Base-by-base conservation (phyloP, 345 rosid species). In the Aquilaria sinensis region DNA sequence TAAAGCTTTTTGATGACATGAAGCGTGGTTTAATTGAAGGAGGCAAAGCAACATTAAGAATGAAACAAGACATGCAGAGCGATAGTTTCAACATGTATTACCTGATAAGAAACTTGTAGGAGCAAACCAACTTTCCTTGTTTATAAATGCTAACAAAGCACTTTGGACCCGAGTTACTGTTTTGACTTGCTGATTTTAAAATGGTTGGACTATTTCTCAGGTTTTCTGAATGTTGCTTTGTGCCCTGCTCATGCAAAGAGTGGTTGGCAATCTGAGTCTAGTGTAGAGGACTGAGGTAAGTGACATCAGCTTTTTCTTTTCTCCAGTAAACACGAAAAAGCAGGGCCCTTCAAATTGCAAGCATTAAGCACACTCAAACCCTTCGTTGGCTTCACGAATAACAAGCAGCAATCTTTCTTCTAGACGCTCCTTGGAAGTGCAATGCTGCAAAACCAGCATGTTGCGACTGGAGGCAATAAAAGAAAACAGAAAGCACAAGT, bases 11-110 rank as follows among this genome's bases (percentile, higher is more conserved):
- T 83, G 96, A 91, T 61, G 97, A 95, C 68, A 91, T 86, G 97
- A 83, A 73, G 76, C 73, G 73, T 56, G 97, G 97, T 51, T 51
- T 81, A 80, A 80, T 91, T 62, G 96, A 83, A 65, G 97, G 91
- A 81, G 99, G 96, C 31, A 87, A 91, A 70, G 97, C 99, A 34
- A 91, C 99, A 50, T 81, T 91, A 32, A 79, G 96, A 74, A 91
- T 95, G 99, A 95, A 88, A 78, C 99, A 95, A 65, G 99, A 95
- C 64, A 95, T 95, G 99, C 97, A 89, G 85, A 91, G 85, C 80
- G 94, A 95, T 66, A 91, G 90, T 68, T 80, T 23, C 60, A 91
- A 95, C 77, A 95, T 91, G 99, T 89, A 84, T 72, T 97, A 95
- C 70, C 96, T 91, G 51, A 85, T 95, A 23, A 23, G 23, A 23